Conservation (phyloP, 495 filamentous ascomycete genomes). For the Neurospora sublineolata region DNA sequence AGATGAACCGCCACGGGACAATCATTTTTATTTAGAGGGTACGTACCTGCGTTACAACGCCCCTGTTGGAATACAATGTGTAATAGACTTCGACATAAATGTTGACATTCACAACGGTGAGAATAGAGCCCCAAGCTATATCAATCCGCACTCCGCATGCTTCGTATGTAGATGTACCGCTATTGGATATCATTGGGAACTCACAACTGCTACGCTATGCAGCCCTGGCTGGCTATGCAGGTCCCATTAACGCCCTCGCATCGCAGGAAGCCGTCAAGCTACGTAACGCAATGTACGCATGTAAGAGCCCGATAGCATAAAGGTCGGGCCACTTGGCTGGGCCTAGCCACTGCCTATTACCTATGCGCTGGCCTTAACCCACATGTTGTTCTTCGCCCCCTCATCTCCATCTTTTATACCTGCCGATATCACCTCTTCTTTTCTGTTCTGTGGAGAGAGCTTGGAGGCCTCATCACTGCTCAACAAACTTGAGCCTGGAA, state of each 20-base stretch:
- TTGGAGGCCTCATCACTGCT: neutral
- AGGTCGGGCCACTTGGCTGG: neutral
- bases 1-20: neutral
- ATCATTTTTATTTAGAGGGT: neutral
- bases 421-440: neutral
- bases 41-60: neutral
- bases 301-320: neutral
- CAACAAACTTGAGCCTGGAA: conserved; percentile 47
- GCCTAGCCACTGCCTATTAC: neutral
- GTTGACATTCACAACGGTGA: neutral
- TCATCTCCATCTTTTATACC: neutral
- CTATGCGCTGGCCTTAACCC: neutral
- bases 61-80: neutral
- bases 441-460: neutral
- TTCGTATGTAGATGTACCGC: neutral
- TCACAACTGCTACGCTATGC: neutral
- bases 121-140: neutral
- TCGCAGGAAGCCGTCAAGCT: neutral
- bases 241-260: neutral
- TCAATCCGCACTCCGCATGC: neutral
- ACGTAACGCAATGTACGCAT: neutral
- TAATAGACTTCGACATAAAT: neutral
- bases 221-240: neutral
- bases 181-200: neutral
- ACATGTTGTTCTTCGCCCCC: neutral